Evolutionary conservation across 306 rosid species (phyloP).

Genomic region (Casuarina equisetifolia): DNA sequence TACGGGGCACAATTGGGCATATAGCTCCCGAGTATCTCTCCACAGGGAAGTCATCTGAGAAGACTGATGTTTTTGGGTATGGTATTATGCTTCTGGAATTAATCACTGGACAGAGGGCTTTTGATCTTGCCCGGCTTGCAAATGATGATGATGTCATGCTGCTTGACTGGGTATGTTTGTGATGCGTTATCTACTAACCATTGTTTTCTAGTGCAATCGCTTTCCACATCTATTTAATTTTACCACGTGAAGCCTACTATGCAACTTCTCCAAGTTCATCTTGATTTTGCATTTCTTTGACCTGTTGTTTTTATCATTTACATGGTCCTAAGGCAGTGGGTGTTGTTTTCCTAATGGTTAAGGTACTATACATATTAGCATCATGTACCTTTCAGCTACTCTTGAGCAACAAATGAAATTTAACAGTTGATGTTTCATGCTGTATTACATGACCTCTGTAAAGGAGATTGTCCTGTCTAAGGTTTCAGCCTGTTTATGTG

Average conservation of each 20-base stretch:
- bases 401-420: too few relatives aligned
- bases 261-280: background rate
- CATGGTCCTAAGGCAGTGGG: background rate
- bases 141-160: conserved; percentile 98
- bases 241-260: background rate
- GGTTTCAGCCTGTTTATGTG: background rate
- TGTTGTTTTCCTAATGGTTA: background rate
- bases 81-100: conserved; percentile 99
- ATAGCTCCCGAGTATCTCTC: conserved; percentile 96
- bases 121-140: conserved; percentile 96
- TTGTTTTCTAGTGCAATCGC: conserved; percentile 10
- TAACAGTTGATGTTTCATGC: too few relatives aligned
- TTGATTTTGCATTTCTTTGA: conserved; percentile 5
- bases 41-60: conserved; percentile 93
- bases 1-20: conserved; percentile 94
- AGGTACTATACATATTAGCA: background rate
- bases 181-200: background rate
- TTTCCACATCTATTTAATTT: conserved; percentile 12
- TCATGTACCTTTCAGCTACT: background rate
- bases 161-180: conserved; percentile 89
- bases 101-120: conserved; percentile 94
- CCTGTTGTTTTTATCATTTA: background rate
- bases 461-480: too few relatives aligned
- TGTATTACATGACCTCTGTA: too few relatives aligned
- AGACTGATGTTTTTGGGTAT: conserved; percentile 93